Base-by-base conservation (phyloP, 2,329 filamentous ascomycete species). In the Trichoderma aggressivum region DNA sequence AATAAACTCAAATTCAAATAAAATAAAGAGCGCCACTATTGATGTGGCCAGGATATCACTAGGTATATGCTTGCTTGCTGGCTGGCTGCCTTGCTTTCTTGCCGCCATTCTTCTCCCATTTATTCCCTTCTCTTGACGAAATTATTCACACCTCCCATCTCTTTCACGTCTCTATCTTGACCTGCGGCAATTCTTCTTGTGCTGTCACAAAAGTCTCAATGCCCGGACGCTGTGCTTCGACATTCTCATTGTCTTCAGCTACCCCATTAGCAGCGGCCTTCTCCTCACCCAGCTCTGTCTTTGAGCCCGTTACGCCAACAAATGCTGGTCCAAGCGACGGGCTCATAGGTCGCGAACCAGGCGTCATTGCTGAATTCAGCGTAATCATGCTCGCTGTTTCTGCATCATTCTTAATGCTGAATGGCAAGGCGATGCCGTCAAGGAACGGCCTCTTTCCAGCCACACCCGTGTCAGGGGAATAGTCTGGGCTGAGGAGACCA, bases 331-430 rank as follows among this genome's bases (percentile, higher is more conserved):
- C 64, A 18, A 16, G 36, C n/a, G 55, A 39, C 3, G 74, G 78
- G 16, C 79, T 84, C 73, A 80, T 77, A 2, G 81, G 80, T 63
- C 73, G 79, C 24, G 78, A 80, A 5, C 76, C 77, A 14, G 77
- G 79, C 16, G 75, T 80, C 21, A 71, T 71, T 18, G 78, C 76
- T 11, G 87, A 88, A 43, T 84, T 82, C 24, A 94, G 80, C 0
- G 91, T 93, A 66, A 91, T 81, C 86, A 91, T 93, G 80, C 91
- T 93, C 1, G 90, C 90, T 21, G 89, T 91, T 5, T 88, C 86
- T 2, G 87, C 86, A 24, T 91, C 86, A 74, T 86, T 87, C 66
- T 86, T 86, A 16, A 94, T 79, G 70, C 88, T 91, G 77, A 94
- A 94, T 0, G 92, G 92, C 75, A 93, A 86, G 0, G 92, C 91